These are phyloP conservation scores for Colletotrichum tropicicola DNA, from an alignment of 2,329 filamentous ascomycete species.

Conservation along the genomic window DNA sequence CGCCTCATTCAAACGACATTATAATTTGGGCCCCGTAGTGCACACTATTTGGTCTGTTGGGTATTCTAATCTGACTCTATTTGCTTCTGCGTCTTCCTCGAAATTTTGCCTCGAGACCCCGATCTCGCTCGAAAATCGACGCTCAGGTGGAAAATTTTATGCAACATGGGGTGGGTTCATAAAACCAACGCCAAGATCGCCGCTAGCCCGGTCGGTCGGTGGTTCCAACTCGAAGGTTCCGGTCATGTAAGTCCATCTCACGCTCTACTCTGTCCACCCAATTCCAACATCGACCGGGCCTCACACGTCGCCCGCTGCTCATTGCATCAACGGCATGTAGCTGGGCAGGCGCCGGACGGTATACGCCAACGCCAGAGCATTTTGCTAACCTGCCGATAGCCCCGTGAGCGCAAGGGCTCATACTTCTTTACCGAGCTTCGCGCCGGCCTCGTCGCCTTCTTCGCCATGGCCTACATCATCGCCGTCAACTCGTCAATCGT, in stretches of 20 bases:
- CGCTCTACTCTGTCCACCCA: background rate
- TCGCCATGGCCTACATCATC: conserved; percentile 67
- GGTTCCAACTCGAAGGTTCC: conserved; percentile 83
- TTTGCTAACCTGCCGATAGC: conserved; percentile 51
- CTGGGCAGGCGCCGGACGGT: background rate
- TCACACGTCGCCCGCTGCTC: too few relatives aligned
- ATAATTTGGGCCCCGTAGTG: too few relatives aligned
- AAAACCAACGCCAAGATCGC: conserved; percentile 67
- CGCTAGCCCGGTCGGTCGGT: conserved; percentile 70
- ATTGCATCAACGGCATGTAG: too few relatives aligned
- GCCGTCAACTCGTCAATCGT: conserved; percentile 63
- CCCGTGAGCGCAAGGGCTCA: conserved; percentile 76
- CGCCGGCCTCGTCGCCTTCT: conserved; percentile 83
- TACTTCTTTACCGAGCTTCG: conserved; percentile 86
- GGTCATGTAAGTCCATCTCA: conserved; percentile 72
- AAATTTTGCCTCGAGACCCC: background rate
- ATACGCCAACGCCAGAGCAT: background rate
- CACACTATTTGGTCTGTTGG: too few relatives aligned
- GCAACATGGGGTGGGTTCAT: conserved; percentile 55
- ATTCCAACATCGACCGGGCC: too few relatives aligned
- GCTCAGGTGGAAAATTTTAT: conserved; percentile 13
- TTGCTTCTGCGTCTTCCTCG: background rate
- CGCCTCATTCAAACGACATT: too few relatives aligned
- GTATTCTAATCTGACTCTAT: too few relatives aligned
- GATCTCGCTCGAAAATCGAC: background rate